A percentile compares a stretch with the other conserved stretches of the same genome.
phyloP scores from a whole-genome alignment of 2,329 filamentous ascomycete species.

The Cordyceps fumosorosea region DNA sequence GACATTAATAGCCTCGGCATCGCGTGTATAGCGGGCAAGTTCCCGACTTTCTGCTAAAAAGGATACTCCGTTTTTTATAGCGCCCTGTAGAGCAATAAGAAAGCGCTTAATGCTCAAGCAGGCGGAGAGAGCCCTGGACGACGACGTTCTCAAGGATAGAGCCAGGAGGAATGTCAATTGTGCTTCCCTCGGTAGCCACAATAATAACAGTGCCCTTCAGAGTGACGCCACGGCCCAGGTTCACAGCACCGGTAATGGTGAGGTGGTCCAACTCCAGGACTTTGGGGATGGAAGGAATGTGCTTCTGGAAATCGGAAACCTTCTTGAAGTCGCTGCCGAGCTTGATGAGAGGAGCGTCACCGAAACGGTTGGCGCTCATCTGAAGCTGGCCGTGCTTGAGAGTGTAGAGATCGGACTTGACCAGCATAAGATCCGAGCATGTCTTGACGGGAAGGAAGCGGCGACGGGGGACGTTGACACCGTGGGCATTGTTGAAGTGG shows the following conservation, averaged over 20 bases:
- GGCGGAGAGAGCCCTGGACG: constrained; percentile 87
- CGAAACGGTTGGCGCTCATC: constrained; percentile 94
- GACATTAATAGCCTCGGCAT: not conserved
- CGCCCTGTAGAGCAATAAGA: not conserved
- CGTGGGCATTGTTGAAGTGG: constrained; percentile 97
- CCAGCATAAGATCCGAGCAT: constrained; percentile 97
- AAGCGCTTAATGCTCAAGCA: constrained; percentile 54
- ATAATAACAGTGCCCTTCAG: constrained; percentile 99
- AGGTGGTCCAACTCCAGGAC: constrained; percentile 90
- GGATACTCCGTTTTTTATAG: not conserved
- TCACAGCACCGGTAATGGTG: constrained; percentile 95
- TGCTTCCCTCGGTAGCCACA: constrained; percentile 93
- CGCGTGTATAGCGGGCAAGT: not conserved
- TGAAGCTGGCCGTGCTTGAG: constrained; percentile 97
- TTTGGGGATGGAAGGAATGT: constrained; percentile 81
- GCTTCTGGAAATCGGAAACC: constrained; percentile 92
- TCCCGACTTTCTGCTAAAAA: not conserved
- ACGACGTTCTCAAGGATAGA: constrained; percentile 98
- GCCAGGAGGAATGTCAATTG: constrained; percentile 94
- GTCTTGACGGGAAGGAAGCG: constrained; percentile 99
- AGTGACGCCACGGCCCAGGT: constrained; percentile 89
- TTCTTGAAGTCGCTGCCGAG: constrained; percentile 99
- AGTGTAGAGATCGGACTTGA: constrained; percentile 99
- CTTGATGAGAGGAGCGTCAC: constrained; percentile 96
- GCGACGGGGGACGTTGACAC: constrained; percentile 95